Base-by-base conservation (phyloP, 768 basidiomycete genomes). In the Ramaria rubella region DNA sequence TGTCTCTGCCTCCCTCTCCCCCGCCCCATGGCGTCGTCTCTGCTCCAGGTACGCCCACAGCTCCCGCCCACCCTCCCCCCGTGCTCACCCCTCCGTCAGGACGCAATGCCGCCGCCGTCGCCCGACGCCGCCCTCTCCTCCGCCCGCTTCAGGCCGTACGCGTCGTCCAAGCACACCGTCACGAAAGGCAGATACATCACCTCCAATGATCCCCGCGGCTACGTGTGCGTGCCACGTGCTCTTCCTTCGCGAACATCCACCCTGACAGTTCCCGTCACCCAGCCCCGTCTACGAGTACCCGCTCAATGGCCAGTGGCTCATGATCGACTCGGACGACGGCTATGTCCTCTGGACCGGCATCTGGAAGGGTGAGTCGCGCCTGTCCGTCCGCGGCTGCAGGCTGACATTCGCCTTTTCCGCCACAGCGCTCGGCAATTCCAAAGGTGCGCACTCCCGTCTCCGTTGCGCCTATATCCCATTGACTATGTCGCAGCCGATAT, bases 321-420 rank as follows among this genome's bases (percentile, higher is more conserved):
- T 94, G 91, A 90, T 93, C 81, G 91, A 94, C 73, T 87, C 90
- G 65, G 91, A 94, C 67, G 90, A 92, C 67, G 91, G 91, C 3
- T 93, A 90, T 68, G 85, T 94, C 57, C 75, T 92, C 17, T 94
- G 91, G 90, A 94, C 92, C 1, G 88, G 90, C 9, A 94, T 94
- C 52, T 94, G 91, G 91, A 94, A 94, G 78, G 90, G 90, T 90
- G 58, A 59, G 7, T 29, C 30, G 45, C n/a, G 17, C 34, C 27
- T 46, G 33, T 19, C 33, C 42, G 34, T 3, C 26, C 31, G 21
- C 33, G 45, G 29, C 19, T 50, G 14, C 48, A 53, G 40, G 61
- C 65, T 57, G 63, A 61, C 48, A 45, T 40, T 38, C 63, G 50
- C 55, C 38, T 11, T 34, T 21, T 57, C 31, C 40, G 29, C 12